Percentiles rank a stretch among this genome's conserved stretches.
phyloP scores from a whole-genome alignment of 768 basidiomycete species.

The Postia placenta region DNA sequence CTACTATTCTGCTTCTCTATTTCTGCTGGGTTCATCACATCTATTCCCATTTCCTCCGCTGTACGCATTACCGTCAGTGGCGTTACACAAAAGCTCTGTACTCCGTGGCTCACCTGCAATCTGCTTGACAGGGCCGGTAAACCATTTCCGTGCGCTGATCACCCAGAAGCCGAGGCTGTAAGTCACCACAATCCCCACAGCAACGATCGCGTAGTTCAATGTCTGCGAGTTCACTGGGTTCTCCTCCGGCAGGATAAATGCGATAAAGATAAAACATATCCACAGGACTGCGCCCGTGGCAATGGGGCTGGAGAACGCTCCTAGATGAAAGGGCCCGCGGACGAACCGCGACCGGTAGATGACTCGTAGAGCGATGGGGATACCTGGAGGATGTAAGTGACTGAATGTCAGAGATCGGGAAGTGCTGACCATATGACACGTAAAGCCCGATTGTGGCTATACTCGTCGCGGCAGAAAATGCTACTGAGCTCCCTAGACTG shows the following conservation, averaged over 20 bases:
- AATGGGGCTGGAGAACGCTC: slow-evolving; percentile 54
- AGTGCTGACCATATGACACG: slow-evolving; percentile 48
- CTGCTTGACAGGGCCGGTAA: slow-evolving; percentile 62
- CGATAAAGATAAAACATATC: slow-evolving; percentile 69
- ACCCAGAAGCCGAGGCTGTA: slow-evolving; percentile 70
- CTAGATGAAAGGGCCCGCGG: slow-evolving; percentile 70
- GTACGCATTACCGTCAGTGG: background rate
- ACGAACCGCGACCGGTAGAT: slow-evolving; percentile 53
- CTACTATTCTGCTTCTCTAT: too few species aligned
- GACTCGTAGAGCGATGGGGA: slow-evolving; percentile 66
- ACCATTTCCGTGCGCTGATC: slow-evolving; percentile 67
- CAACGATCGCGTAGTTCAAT: slow-evolving; percentile 71
- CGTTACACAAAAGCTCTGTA: background rate
- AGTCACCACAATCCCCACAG: slow-evolving; percentile 62
- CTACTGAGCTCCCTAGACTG: slow-evolving; percentile 66
- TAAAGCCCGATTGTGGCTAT: slow-evolving; percentile 76
- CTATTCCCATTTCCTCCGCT: slow-evolving; percentile 47
- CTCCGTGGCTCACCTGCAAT: slow-evolving; percentile 40
- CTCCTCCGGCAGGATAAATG: slow-evolving; percentile 64
- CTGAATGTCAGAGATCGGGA: background rate
- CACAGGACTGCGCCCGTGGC: slow-evolving; percentile 53
- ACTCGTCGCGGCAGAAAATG: slow-evolving; percentile 49
- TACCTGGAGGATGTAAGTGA: slow-evolving; percentile 13
- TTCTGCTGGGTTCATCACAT: slow-evolving; percentile 36
- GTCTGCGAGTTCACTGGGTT: slow-evolving; percentile 69